Conservation (phyloP, 2,329 filamentous ascomycete genomes). For the Cladorrhinum sp. region DNA sequence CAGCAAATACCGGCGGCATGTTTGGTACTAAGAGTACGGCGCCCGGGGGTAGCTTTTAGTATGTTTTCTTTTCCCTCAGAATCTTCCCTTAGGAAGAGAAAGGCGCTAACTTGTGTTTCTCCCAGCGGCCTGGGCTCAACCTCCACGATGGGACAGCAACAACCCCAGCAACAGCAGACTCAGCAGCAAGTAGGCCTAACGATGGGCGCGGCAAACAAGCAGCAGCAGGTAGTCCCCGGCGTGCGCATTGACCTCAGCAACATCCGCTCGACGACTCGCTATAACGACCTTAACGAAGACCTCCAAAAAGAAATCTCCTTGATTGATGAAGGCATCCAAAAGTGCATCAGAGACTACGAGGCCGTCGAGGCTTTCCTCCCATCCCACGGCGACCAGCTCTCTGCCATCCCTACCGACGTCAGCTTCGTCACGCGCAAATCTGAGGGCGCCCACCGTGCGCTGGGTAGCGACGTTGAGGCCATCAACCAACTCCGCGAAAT, state of each 20-base stretch:
- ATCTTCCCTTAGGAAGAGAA: neutral
- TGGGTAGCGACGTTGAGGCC: conserved; percentile 40
- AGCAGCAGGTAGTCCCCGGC: conserved; percentile 60
- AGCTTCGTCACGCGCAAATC: conserved; percentile 44
- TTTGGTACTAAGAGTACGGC: conserved; percentile 31
- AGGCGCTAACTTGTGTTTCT: neutral
- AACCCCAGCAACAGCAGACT: conserved; percentile 23
- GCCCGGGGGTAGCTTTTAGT: conserved; percentile 26
- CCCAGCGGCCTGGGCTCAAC: conserved; percentile 20
- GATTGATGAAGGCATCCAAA: conserved; percentile 76
- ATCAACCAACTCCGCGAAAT: conserved; percentile 42
- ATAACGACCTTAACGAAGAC: conserved; percentile 81
- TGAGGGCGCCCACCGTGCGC: conserved; percentile 41
- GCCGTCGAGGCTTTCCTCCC: conserved; percentile 69
- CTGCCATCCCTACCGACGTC: conserved; percentile 42
- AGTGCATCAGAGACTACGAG: conserved; percentile 73
- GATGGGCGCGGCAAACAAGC: conserved; percentile 49
- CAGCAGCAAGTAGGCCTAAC: conserved; percentile 34
- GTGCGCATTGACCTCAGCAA: conserved; percentile 76
- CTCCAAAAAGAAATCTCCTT: conserved; percentile 74
- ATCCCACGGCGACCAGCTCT: conserved; percentile 44
- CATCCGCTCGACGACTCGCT: conserved; percentile 82
- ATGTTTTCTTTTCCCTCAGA: conserved; percentile 13
- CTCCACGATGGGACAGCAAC: conserved; percentile 9
- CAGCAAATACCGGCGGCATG: conserved; percentile 38